A percentile compares a stretch with the other conserved stretches of the same genome.
phyloP scores from a whole-genome alignment of 139 green algal genomes.

The Parachlorella kessleri region DNA sequence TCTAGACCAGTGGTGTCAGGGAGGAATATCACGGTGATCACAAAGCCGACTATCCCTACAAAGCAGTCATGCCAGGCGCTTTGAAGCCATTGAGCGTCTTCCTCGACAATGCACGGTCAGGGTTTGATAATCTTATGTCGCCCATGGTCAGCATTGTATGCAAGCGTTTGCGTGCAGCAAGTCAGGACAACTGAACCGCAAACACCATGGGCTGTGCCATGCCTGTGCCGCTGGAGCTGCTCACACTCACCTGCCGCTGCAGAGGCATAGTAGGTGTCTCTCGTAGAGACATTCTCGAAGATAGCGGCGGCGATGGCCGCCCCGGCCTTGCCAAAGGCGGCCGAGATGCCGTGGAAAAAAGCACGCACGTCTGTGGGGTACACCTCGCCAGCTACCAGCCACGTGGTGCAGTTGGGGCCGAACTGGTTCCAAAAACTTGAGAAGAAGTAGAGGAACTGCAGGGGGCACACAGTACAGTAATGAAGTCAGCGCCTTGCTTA shows the following conservation, averaged over 20 bases:
- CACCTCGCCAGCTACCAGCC: conserved; percentile 61
- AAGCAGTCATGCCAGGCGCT: too few species aligned
- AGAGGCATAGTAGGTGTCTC: conserved; percentile 51
- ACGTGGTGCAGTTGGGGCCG: conserved; percentile 59
- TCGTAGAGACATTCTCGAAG: conserved; percentile 30
- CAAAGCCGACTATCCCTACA: conserved; percentile 22
- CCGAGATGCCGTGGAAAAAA: conserved; percentile 59
- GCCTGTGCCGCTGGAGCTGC: too few species aligned
- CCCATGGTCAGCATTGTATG: too few species aligned
- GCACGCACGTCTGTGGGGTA: conserved; percentile 69
- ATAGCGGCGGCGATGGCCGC: conserved; percentile 51
- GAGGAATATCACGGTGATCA: conserved; percentile 66
- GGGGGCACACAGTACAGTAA: conserved; percentile 5
- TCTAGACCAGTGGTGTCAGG: conserved; percentile 64
- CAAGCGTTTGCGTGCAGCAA: too few species aligned
- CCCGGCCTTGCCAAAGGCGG: conserved; percentile 61
- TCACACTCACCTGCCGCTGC: conserved; percentile 35
- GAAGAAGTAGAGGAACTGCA: conserved; percentile 81
- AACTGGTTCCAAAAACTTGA: conserved; percentile 79
- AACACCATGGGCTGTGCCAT: too few species aligned
- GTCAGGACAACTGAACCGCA: too few species aligned
- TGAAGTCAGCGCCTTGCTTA: too few species aligned
- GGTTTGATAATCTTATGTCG: too few species aligned
- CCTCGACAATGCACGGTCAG: too few species aligned
- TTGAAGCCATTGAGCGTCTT: too few species aligned